These are phyloP conservation scores for Chaetothyriales sp. DNA, from an alignment of 2,329 filamentous ascomycete genomes.

Conservation along the genomic window DNA sequence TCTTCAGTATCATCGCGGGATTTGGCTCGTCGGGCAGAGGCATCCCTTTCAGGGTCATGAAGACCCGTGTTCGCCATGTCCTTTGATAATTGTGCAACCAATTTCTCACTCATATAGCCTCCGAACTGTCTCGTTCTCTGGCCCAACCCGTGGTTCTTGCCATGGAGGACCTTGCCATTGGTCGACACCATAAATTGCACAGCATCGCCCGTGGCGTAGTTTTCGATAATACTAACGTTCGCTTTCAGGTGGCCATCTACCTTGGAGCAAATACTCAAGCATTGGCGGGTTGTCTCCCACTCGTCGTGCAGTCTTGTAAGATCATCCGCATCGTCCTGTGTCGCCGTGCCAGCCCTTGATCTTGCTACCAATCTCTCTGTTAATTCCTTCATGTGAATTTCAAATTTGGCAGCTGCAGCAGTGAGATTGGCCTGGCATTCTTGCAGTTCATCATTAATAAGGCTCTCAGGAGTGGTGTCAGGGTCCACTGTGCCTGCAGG, in stretches of 20 bases:
- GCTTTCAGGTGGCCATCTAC: conserved; percentile 20
- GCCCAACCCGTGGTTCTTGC: conserved; percentile 21
- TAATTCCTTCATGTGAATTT: conserved; percentile 21
- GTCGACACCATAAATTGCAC: conserved; percentile 27
- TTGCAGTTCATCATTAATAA: conserved; percentile 22
- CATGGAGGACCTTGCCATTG: conserved; percentile 21
- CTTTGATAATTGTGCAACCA: conserved; percentile 21
- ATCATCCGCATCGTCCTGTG: conserved; percentile 21
- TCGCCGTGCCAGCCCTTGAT: conserved; percentile 20
- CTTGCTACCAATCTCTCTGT: conserved; percentile 22
- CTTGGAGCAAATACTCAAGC: conserved; percentile 22
- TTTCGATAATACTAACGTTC: conserved; percentile 23
- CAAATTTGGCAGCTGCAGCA: conserved; percentile 19
- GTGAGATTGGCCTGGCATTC: conserved; percentile 24
- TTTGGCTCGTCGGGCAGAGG: conserved; percentile 5
- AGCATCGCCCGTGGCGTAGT: conserved; percentile 23
- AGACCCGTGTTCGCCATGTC: conserved; percentile 19
- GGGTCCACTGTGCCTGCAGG: conserved; percentile 7
- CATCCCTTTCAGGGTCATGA: conserved; percentile 8
- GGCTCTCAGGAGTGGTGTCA: conserved; percentile 17
- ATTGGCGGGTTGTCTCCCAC: conserved; percentile 24
- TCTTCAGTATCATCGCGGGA: background rate
- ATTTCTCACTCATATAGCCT: conserved; percentile 20
- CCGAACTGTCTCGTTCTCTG: conserved; percentile 24
- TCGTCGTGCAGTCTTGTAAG: conserved; percentile 23